Evolutionary conservation across 2,329 filamentous ascomycete species (phyloP).

Genomic region (Grosmannia serpens): DNA sequence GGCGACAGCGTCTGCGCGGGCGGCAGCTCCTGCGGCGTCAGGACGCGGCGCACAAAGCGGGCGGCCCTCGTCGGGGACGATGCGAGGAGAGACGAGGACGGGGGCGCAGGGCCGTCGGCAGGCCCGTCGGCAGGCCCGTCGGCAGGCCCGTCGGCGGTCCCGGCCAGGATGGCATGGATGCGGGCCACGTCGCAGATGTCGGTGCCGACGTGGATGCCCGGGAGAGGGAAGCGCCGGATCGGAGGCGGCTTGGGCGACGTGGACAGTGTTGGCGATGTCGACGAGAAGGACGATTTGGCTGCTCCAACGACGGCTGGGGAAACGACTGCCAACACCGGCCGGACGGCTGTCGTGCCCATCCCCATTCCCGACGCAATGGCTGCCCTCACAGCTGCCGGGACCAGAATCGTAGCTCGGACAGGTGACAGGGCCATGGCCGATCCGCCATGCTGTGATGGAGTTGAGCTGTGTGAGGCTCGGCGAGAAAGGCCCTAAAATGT

Average conservation of each 20-base stretch:
- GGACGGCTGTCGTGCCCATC: background rate
- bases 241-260: background rate
- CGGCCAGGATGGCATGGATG: conserved; percentile 44
- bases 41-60: conserved; percentile 36
- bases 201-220: conserved; percentile 55
- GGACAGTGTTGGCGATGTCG: background rate
- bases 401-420: background rate
- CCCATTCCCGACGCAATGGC: background rate
- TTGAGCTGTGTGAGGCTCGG: too few species aligned
- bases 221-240: conserved; percentile 43
- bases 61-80: conserved; percentile 22
- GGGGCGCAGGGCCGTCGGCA: background rate
- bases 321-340: background rate
- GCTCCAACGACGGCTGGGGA: too few species aligned
- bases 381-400: background rate
- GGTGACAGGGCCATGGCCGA: background rate
- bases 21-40: conserved; percentile 28
- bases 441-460: background rate
- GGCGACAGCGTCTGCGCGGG: background rate
- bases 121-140: background rate
- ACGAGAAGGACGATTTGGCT: background rate
- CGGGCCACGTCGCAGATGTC: conserved; percentile 65
- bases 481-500: background rate
- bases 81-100: background rate
- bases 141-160: background rate